These are phyloP conservation scores for Tuber melanosporum DNA, from an alignment of 495 filamentous ascomycete species.

Conservation along the genomic window DNA sequence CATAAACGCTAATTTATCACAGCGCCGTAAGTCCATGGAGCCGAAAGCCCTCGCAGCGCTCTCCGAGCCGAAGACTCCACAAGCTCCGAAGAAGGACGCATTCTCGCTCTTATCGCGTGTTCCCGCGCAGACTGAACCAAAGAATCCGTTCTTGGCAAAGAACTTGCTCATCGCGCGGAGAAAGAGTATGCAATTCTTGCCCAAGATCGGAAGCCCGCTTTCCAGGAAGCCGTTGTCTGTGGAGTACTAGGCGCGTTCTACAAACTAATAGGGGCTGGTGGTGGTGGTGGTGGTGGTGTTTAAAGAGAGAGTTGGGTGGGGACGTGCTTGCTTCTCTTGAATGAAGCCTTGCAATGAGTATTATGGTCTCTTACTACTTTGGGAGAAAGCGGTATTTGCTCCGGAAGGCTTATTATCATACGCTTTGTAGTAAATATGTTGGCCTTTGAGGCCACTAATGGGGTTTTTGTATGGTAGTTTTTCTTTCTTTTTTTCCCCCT, in stretches of 20 bases:
- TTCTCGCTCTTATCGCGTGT: conserved; percentile 41
- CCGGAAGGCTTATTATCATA: neutral
- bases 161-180: conserved; percentile 66
- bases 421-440: neutral
- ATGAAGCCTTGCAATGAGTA: neutral
- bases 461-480: neutral
- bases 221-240: conserved; percentile 1
- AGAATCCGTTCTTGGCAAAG: conserved; percentile 50
- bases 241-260: neutral
- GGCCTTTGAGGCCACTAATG: neutral
- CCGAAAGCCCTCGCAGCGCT: conserved; percentile 67
- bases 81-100: conserved; percentile 29
- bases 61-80: conserved; percentile 34
- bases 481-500: neutral
- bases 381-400: neutral
- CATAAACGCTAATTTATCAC: conserved; percentile 62
- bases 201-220: conserved; percentile 70
- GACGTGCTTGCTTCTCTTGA: neutral
- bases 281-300: neutral
- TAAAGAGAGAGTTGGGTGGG: neutral
- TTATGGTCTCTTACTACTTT: neutral
- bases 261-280: neutral
- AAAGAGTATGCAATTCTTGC: conserved; percentile 77
- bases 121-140: conserved; percentile 58
- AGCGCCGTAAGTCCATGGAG: conserved; percentile 87